phyloP scores from a whole-genome alignment of 768 basidiomycete genomes.

The Boletus sensibilis region DNA sequence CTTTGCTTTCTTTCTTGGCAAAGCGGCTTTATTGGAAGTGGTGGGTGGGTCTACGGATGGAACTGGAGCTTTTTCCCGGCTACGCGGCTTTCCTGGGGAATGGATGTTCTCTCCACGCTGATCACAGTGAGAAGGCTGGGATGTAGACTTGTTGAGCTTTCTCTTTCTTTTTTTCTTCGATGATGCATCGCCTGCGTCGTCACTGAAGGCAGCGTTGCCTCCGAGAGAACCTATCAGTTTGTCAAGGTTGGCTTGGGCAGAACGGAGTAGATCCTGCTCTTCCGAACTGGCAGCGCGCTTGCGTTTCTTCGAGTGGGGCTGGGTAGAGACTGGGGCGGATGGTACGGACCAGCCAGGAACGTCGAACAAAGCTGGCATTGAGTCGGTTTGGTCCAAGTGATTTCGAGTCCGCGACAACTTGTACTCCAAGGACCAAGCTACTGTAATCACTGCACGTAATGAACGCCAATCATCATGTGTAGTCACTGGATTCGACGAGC shows the following conservation, averaged over 20 bases:
- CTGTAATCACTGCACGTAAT: background rate
- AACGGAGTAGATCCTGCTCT: constrained; percentile 35
- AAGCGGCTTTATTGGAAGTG: background rate
- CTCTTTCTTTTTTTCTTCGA: constrained; percentile 22
- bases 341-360: constrained; percentile 69
- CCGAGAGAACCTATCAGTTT: constrained; percentile 55
- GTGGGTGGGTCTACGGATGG: constrained; percentile 11
- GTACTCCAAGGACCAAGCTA: background rate
- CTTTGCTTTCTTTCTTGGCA: constrained; percentile 16
- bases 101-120: constrained; percentile 1
- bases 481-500: background rate
- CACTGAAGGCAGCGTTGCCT: constrained; percentile 34
- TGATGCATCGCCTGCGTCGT: constrained; percentile 22
- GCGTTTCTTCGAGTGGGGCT: constrained; percentile 40
- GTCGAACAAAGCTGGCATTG: constrained; percentile 49
- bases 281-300: constrained; percentile 50
- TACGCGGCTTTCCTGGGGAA: constrained; percentile 1
- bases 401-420: constrained; percentile 1
- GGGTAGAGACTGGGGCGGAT: constrained; percentile 39
- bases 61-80: constrained; percentile 9
- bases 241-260: constrained; percentile 55
- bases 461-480: background rate
- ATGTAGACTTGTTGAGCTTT: background rate
- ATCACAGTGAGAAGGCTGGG: constrained; percentile 6
- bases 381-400: constrained; percentile 5